Conservation (phyloP, 768 basidiomycete genomes). For the Termitomyces titanicus region DNA sequence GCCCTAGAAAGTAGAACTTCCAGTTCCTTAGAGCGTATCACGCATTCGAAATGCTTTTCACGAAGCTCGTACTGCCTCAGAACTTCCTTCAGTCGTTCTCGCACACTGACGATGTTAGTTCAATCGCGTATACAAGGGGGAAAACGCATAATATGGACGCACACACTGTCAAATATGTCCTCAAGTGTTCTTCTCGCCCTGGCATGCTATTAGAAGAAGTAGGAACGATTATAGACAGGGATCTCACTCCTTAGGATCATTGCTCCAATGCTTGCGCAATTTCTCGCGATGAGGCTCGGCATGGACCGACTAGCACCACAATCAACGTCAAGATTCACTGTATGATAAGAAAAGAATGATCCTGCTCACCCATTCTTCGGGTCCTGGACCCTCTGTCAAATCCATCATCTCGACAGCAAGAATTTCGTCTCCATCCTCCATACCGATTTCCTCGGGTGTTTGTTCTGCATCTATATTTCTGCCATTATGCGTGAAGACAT, state of each 20-base stretch:
- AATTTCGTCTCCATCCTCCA: slow-evolving; percentile 89
- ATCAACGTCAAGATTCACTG: background rate
- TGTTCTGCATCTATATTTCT: slow-evolving; percentile 75
- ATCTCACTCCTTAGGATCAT: slow-evolving; percentile 69
- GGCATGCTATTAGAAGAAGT: slow-evolving; percentile 8
- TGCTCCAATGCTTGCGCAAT: slow-evolving; percentile 79
- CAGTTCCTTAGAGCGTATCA: slow-evolving; percentile 88
- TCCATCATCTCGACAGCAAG: slow-evolving; percentile 90
- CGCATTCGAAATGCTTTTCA: slow-evolving; percentile 89
- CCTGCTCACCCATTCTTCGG: slow-evolving; percentile 59
- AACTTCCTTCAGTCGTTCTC: slow-evolving; percentile 83
- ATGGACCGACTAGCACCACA: slow-evolving; percentile 51
- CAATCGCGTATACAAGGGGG: background rate
- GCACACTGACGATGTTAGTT: slow-evolving; percentile 50
- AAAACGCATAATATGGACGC: slow-evolving; percentile 27
- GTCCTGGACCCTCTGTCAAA: slow-evolving; percentile 64
- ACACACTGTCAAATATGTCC: slow-evolving; percentile 86
- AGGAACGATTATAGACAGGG: background rate
- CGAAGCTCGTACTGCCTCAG: slow-evolving; percentile 86
- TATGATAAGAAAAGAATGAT: background rate
- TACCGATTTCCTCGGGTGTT: slow-evolving; percentile 82
- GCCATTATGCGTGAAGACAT: slow-evolving; percentile 84
- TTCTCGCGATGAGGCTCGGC: slow-evolving; percentile 62
- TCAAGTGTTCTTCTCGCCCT: slow-evolving; percentile 76
- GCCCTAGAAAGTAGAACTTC: slow-evolving; percentile 85